Conservation (phyloP, 2,329 filamentous ascomycete genomes). For the Alternaria rosae region DNA sequence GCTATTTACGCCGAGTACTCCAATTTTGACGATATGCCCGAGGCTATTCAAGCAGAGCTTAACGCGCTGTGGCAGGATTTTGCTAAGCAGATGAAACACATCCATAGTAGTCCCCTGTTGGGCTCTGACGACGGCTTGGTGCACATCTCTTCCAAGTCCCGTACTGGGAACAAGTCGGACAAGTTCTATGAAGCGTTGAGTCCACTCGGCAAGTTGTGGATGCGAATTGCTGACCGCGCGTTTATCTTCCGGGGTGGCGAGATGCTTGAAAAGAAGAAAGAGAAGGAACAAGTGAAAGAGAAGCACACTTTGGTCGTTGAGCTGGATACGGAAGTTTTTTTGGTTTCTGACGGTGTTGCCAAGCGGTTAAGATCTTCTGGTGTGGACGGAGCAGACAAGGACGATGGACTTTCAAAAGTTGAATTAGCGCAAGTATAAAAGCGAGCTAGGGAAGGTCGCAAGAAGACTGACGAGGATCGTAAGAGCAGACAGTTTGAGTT, state of each 20-base stretch:
- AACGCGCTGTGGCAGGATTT: neutral
- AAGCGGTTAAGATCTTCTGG: no score
- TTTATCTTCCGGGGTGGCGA: neutral
- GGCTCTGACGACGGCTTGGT: neutral
- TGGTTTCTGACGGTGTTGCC: no score
- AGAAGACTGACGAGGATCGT: neutral
- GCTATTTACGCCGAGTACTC: neutral
- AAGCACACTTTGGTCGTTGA: no score
- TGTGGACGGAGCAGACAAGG: no score
- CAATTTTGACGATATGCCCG: neutral
- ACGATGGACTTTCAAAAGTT: neutral
- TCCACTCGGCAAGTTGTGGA: neutral
- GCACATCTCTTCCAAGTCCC: neutral
- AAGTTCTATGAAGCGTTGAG: neutral
- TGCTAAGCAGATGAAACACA: neutral
- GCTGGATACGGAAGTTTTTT: no score
- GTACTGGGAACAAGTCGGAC: neutral
- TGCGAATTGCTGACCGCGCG: neutral
- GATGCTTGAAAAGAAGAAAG: no score
- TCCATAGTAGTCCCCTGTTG: neutral
- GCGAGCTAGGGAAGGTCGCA: neutral
- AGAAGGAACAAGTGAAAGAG: no score
- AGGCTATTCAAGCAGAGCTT: neutral
- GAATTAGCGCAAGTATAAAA: neutral
- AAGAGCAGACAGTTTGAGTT: neutral